Evolutionary conservation across 2,329 filamentous ascomycete species (phyloP).

Genomic region (Fusarium sp.): DNA sequence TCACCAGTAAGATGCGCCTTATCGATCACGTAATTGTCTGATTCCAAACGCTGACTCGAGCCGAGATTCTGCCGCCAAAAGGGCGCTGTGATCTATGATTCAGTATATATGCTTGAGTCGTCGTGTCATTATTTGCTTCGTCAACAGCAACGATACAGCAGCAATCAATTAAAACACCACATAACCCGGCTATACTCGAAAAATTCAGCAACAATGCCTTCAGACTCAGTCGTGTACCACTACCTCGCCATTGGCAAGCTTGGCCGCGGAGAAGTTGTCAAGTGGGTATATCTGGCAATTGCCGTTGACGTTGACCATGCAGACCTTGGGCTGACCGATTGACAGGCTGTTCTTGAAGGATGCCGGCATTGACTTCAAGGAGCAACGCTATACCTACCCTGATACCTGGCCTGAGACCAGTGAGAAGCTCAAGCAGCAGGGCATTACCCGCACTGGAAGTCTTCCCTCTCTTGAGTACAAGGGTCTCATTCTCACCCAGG

Average conservation of each 20-base stretch:
- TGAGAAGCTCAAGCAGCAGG: conserved; percentile 44
- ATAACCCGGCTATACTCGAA: accelerated
- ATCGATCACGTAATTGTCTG: background rate
- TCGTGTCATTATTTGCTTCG: background rate
- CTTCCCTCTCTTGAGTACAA: conserved; percentile 53
- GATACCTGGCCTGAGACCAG: conserved; percentile 34
- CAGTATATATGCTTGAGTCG: background rate
- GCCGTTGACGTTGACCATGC: no score
- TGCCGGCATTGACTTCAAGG: conserved; percentile 28
- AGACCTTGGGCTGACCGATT: background rate
- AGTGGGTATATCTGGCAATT: conserved; percentile 15
- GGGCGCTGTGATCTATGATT: background rate
- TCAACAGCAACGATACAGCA: background rate
- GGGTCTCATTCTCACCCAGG: conserved; percentile 45
- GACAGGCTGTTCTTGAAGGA: conserved; percentile 35
- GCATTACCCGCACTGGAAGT: conserved; percentile 47
- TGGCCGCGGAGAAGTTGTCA: conserved; percentile 46
- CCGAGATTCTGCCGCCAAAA: conserved; percentile 5
- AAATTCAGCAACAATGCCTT: background rate
- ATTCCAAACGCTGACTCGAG: conserved; percentile 1
- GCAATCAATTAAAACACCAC: background rate
- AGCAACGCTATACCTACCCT: conserved; percentile 32
- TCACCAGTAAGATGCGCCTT: background rate
- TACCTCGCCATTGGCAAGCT: conserved; percentile 45
- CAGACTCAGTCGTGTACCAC: conserved; percentile 33